Percentiles rank a stretch among this genome's conserved stretches.
These are phyloP conservation scores for Trichoderma arundinaceum DNA, from an alignment of 2,329 filamentous ascomycete genomes.

Conservation along the genomic window DNA sequence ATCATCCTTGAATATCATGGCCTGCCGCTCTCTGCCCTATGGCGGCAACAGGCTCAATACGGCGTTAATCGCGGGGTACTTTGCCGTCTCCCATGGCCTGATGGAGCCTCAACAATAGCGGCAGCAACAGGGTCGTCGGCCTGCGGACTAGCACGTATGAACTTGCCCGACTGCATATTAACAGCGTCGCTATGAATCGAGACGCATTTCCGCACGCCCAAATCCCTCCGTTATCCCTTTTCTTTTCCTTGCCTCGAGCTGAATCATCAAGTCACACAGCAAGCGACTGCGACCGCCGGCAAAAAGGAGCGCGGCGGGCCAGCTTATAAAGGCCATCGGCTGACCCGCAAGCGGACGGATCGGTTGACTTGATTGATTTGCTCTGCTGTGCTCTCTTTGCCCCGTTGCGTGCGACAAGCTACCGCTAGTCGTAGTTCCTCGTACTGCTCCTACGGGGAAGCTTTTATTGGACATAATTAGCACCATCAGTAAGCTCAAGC, in stretches of 20 bases:
- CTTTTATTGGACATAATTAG: conserved; percentile 10
- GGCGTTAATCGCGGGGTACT: conserved; percentile 25
- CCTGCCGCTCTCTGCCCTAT: conserved; percentile 7
- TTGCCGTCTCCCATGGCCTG: not conserved
- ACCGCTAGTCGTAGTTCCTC: not conserved
- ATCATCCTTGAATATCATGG: too few species aligned
- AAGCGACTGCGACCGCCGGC: not conserved
- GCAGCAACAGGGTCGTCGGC: conserved; percentile 4
- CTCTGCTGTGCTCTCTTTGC: not conserved
- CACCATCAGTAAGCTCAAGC: conserved; percentile 25
- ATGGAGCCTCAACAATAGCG: conserved; percentile 17
- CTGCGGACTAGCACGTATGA: not conserved
- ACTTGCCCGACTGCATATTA: too few species aligned
- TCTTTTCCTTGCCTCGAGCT: not conserved
- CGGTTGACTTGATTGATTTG: not conserved
- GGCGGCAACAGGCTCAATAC: conserved; percentile 22
- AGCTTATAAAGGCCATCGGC: not conserved
- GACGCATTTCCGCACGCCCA: not conserved
- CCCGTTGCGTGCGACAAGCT: not conserved
- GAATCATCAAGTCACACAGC: conserved; percentile 9
- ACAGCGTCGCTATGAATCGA: not conserved
- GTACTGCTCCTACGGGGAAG: conserved; percentile 2
- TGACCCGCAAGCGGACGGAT: conserved; percentile 7
- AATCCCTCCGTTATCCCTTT: not conserved
- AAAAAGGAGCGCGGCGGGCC: not conserved